These are phyloP conservation scores for Onygenales sp. DNA, from an alignment of 2,329 filamentous ascomycete species.

Conservation along the genomic window DNA sequence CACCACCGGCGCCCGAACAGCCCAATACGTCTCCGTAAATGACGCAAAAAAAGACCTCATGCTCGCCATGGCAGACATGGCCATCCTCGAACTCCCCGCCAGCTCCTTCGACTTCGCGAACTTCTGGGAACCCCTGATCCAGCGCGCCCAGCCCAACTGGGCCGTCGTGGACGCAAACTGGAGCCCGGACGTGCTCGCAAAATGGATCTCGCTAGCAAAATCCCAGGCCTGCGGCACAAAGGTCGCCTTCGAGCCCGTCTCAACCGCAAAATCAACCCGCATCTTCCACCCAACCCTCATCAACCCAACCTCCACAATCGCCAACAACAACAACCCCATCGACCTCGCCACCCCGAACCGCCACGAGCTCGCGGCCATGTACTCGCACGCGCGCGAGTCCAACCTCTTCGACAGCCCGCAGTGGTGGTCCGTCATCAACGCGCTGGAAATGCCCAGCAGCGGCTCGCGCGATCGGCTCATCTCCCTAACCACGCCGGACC, in stretches of 20 bases:
- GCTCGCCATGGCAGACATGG: conserved; percentile 95
- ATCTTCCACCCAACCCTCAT: conserved; percentile 43
- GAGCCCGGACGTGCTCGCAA: conserved; percentile 54
- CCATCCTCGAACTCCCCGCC: conserved; percentile 53
- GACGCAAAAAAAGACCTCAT: conserved; percentile 72
- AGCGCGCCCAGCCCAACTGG: conserved; percentile 56
- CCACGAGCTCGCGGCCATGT: conserved; percentile 72
- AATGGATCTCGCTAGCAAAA: conserved; percentile 58
- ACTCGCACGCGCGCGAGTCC: conserved; percentile 55
- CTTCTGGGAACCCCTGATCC: conserved; percentile 56
- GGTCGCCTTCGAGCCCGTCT: conserved; percentile 84
- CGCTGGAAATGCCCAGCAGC: conserved; percentile 61
- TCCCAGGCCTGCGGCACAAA: conserved; percentile 38
- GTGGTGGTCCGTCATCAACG: conserved; percentile 76
- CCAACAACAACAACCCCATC: conserved; percentile 40
- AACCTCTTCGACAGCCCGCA: conserved; percentile 58
- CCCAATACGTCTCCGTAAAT: conserved; percentile 88
- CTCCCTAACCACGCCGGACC: conserved; percentile 51
- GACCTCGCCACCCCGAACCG: conserved; percentile 74
- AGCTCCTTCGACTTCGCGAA: conserved; percentile 30
- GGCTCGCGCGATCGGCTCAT: conserved; percentile 64
- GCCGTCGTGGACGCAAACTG: conserved; percentile 85
- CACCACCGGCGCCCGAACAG: conserved; percentile 56
- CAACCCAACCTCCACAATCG: background rate
- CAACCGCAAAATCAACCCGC: conserved; percentile 62